Evolutionary conservation across 306 rosid genomes (phyloP).

Genomic region (Cucumis hystrix): DNA sequence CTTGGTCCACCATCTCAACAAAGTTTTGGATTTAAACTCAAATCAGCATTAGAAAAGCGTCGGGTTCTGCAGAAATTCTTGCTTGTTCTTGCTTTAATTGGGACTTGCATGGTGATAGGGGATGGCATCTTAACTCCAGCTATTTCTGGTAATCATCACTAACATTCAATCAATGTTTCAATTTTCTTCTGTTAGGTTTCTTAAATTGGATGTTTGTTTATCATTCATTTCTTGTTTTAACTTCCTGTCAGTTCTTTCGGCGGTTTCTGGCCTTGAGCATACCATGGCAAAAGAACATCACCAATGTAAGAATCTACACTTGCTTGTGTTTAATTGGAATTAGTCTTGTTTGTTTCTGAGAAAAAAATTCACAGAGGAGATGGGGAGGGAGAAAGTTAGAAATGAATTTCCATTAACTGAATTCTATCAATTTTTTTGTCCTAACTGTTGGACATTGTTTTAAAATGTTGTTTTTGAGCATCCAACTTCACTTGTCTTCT

Average conservation of each 20-base stretch:
- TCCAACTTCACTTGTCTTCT: neutral
- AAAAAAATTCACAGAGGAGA: neutral
- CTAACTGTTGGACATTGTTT: neutral
- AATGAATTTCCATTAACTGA: neutral
- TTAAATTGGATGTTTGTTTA: conserved; percentile 2
- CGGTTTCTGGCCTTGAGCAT: conserved; percentile 92
- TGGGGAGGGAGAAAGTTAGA: neutral
- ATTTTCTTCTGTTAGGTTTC: neutral
- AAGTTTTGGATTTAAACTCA: conserved; percentile 33
- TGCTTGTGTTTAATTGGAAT: neutral
- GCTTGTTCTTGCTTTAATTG: conserved; percentile 83
- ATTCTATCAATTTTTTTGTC: neutral
- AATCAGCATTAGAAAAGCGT: conserved; percentile 50
- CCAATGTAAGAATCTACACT: conserved; percentile 36
- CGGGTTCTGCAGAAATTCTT: conserved; percentile 55
- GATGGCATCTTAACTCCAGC: conserved; percentile 95
- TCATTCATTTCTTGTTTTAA: conserved; percentile 14
- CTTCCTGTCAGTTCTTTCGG: conserved; percentile 69
- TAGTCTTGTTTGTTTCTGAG: conserved; percentile 9
- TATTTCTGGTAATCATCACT: conserved; percentile 47
- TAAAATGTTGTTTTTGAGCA: neutral
- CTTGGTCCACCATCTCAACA: conserved; percentile 12
- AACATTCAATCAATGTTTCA: neutral
- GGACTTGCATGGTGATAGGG: conserved; percentile 95
- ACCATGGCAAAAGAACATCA: conserved; percentile 68